A percentile compares a stretch with the other conserved stretches of the same genome.
Conservation (phyloP, 2,329 filamentous ascomycete species). For the Verticillium klebahnii region DNA sequence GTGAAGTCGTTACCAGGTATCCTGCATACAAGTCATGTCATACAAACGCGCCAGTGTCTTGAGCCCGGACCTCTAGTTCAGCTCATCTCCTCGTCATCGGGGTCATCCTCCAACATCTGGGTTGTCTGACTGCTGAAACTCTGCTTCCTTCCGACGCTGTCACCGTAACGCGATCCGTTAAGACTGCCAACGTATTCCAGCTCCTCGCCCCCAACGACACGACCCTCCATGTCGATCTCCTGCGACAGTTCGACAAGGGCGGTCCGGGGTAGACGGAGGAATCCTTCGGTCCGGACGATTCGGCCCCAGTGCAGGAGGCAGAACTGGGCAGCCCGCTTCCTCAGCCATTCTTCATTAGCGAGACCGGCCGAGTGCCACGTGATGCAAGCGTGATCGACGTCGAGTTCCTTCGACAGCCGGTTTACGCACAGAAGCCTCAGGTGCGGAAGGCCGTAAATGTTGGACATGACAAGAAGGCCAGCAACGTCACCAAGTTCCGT, state of each 20-base stretch:
- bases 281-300: constrained; percentile 83
- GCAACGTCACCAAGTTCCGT: constrained; percentile 79
- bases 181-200: constrained; percentile 54
- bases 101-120: constrained; percentile 52
- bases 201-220: constrained; percentile 84
- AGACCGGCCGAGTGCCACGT: constrained; percentile 93
- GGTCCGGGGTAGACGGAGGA: constrained; percentile 71
- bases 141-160: constrained; percentile 44
- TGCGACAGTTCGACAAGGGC: constrained; percentile 88
- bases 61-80: constrained; percentile 16
- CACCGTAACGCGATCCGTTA: constrained; percentile 42
- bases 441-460: constrained; percentile 95
- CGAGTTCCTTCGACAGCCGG: constrained; percentile 81
- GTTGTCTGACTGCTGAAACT: constrained; percentile 57
- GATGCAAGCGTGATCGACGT: constrained; percentile 90
- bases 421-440: constrained; percentile 89
- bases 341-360: constrained; percentile 90
- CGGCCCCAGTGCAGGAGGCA: constrained; percentile 94
- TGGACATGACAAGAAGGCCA: constrained; percentile 93
- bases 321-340: constrained; percentile 80
- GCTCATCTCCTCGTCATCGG: constrained; percentile 56
- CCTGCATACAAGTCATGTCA: neutral
- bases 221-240: constrained; percentile 88
- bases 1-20: neutral
- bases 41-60: neutral